Percentiles rank a stretch among this genome's conserved stretches.
Conservation (phyloP, 2,329 filamentous ascomycete species). For the Trichoderma sp. region DNA sequence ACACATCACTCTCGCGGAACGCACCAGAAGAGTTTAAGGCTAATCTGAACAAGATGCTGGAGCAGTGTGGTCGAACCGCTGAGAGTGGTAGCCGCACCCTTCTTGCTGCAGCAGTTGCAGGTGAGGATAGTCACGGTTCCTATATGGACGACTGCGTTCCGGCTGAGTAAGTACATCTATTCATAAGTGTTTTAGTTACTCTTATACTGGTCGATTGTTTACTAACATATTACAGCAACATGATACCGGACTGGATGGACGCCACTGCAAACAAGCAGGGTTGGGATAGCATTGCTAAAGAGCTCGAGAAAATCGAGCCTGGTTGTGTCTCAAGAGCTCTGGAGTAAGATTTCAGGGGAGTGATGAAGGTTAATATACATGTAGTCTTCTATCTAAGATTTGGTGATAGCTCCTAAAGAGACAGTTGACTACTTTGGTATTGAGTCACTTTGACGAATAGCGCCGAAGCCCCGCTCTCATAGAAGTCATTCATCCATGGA, state of each 20-base stretch:
- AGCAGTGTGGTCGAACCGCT: slow-evolving; percentile 24
- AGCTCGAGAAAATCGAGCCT: background rate
- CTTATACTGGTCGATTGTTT: background rate
- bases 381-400: background rate
- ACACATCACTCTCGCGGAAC: slow-evolving; percentile 21
- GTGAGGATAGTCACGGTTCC: slow-evolving; percentile 29
- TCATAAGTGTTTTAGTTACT: background rate
- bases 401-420: background rate
- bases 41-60: background rate
- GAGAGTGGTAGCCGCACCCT: slow-evolving; percentile 31
- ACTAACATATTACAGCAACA: background rate
- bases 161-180: slow-evolving; percentile 26
- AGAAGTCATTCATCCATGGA: background rate
- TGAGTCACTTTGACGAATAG: background rate
- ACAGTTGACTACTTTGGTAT: background rate
- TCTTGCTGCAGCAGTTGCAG: slow-evolving; percentile 26
- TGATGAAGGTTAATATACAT: background rate
- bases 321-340: background rate
- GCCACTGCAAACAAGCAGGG: background rate
- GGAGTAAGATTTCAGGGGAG: background rate
- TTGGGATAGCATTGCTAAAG: background rate
- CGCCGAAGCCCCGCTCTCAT: background rate
- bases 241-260: background rate
- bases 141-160: slow-evolving; percentile 22
- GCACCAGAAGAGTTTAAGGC: background rate